phyloP scores from a whole-genome alignment of 805 yeast species.

The Jamesozyma lodderae region DNA sequence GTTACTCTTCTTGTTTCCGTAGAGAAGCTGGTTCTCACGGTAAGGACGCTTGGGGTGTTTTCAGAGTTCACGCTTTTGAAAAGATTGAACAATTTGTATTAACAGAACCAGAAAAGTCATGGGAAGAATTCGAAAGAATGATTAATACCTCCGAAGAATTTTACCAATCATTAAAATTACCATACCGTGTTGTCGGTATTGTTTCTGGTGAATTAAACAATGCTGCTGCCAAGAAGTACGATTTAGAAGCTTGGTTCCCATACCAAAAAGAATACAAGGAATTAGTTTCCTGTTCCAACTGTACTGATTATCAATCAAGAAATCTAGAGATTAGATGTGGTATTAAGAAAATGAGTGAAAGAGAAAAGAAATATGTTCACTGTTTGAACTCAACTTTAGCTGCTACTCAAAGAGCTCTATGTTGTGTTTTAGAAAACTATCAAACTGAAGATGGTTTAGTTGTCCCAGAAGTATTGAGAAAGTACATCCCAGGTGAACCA shows the following conservation, averaged over 20 bases:
- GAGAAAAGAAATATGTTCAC: slow-evolving; percentile 95
- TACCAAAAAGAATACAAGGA: slow-evolving; percentile 98
- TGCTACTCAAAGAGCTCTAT: slow-evolving; percentile 96
- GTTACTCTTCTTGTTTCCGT: slow-evolving; percentile 97
- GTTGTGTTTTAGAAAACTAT: slow-evolving; percentile 95
- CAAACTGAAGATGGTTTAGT: slow-evolving; percentile 93
- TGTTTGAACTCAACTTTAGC: slow-evolving; percentile 95
- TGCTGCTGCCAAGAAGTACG: slow-evolving; percentile 98
- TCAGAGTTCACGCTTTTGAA: slow-evolving; percentile 97
- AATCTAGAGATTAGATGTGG: slow-evolving; percentile 98
- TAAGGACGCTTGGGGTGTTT: slow-evolving; percentile 99
- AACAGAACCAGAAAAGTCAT: slow-evolving; percentile 96
- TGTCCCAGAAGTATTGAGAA: slow-evolving; percentile 91
- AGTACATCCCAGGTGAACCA: slow-evolving; percentile 96
- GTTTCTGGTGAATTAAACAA: slow-evolving; percentile 98
- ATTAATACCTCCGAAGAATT: slow-evolving; percentile 84
- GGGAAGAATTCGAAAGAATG: slow-evolving; percentile 97
- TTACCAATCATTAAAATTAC: slow-evolving; percentile 83
- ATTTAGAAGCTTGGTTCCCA: slow-evolving; percentile 99
- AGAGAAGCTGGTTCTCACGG: slow-evolving; percentile 99
- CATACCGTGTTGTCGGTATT: slow-evolving; percentile 95
- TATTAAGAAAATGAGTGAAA: slow-evolving; percentile 87
- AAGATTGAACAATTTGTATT: slow-evolving; percentile 94
- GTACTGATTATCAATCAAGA: slow-evolving; percentile 98
- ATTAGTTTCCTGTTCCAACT: slow-evolving; percentile 95